Base-by-base conservation (phyloP, 2,329 filamentous ascomycete genomes). In the Beauveria varroae region DNA sequence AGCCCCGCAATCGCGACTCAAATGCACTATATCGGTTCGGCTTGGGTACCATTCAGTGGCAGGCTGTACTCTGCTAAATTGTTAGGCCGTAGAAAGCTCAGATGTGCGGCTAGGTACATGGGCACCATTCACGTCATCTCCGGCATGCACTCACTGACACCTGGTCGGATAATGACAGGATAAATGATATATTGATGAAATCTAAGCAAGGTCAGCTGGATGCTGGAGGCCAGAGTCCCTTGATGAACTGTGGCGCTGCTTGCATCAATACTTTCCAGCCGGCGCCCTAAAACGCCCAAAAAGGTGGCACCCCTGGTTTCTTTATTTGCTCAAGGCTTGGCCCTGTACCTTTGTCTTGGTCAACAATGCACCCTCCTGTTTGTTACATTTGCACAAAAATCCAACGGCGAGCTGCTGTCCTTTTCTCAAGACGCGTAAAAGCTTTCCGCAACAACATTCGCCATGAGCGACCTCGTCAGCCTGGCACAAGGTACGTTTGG, bases 261-360 rank as follows among this genome's bases (percentile, higher is more conserved):
- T 5, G 41, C n/a, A 34, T 22, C 41, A 56, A 34, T 53, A 22
- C 34, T 37, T 16, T 14, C 22, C 26, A n/a, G 41, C 26, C 40
- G 30, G 47, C 43, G 28, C 44, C n/a, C 20, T 18, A 16, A 18
- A 51, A n/a, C n/a, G 20, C 20, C 57, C 40, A 34, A 46, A 60
- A 60, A 53, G 41, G 58, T 61, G 58, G 58, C 51, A 22, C 58
- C 58, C 58, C 58, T 61, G 43, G 41, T 43, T 60, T n/a, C 8
- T 60, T 54, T 55, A 61, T 50, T 55, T 56, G 58, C 58, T 61
- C 51, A 61, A 22, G 5, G 20, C 57, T 44, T 60, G 12, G 20
- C 28, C 26, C 34, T 46, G 22, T n/a, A 20, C n/a, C 34, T 20
- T 26, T 40, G 34, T 16, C 28, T 40, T 37, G 28, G 24, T 40